A percentile compares a stretch with the other conserved stretches of the same genome.
Conservation (phyloP, 2,329 filamentous ascomycete species). For the Exserohilum rostratum region DNA sequence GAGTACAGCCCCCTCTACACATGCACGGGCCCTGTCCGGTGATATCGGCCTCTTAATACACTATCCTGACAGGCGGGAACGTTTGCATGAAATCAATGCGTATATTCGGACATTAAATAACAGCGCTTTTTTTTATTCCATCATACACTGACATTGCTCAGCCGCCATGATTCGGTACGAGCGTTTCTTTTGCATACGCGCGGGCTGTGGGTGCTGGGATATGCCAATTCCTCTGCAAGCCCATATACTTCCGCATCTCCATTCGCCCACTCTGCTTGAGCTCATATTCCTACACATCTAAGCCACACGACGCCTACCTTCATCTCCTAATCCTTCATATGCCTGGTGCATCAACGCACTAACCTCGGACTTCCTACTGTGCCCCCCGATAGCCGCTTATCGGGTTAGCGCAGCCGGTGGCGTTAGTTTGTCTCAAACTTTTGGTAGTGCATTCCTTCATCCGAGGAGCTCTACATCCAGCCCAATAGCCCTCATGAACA, state of each 20-base stretch:
- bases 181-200: constrained; percentile 27
- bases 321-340: background rate
- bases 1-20: background rate
- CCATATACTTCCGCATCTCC: background rate
- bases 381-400: background rate
- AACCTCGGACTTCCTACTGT: background rate
- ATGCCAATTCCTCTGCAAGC: background rate
- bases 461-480: constrained; percentile 84
- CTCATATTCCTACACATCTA: background rate
- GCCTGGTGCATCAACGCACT: background rate
- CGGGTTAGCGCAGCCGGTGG: background rate
- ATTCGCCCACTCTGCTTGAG: background rate
- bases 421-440: constrained; percentile 6
- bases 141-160: background rate
- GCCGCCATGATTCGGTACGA: constrained; percentile 6
- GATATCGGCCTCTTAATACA: background rate
- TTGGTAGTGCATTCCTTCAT: constrained; percentile 45
- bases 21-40: background rate
- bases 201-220: constrained; percentile 2
- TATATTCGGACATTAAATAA: constrained; percentile 19
- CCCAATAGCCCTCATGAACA: constrained; percentile 99
- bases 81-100: constrained; percentile 14
- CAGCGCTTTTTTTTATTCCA: constrained; percentile 18
- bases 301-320: background rate
- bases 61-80: background rate